Conservation (phyloP, 2,329 filamentous ascomycete genomes). For the Fusarium secorum region DNA sequence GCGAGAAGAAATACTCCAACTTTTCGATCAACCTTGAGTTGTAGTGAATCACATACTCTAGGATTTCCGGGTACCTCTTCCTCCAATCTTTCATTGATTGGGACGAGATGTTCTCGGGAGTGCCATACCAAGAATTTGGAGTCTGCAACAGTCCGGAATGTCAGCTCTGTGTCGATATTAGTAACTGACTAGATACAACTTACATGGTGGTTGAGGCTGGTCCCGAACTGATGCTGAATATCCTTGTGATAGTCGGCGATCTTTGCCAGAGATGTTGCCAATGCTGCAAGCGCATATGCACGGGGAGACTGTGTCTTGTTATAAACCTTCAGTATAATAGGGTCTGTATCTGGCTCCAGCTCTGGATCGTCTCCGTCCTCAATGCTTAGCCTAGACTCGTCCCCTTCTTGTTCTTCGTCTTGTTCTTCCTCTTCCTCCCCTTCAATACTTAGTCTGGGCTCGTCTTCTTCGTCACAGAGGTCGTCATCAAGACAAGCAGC, state of each 20-base stretch:
- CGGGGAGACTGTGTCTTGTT: background rate
- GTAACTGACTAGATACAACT: too few relatives aligned
- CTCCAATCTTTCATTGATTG: background rate
- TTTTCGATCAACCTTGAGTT: background rate
- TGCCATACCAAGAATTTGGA: background rate
- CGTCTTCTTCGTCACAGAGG: background rate
- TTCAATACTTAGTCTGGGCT: background rate
- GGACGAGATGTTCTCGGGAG: background rate
- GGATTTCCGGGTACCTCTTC: background rate
- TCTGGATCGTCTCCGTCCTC: background rate
- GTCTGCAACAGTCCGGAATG: too few relatives aligned
- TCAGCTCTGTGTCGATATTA: too few relatives aligned
- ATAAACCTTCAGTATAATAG: background rate
- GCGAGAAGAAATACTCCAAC: background rate
- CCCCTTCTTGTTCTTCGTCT: too few relatives aligned
- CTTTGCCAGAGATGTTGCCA: background rate
- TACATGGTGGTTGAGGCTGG: slow-evolving; percentile 2
- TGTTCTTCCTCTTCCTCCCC: too few relatives aligned
- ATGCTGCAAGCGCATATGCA: slow-evolving; percentile 7
- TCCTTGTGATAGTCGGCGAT: background rate
- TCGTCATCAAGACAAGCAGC: slow-evolving; percentile 17
- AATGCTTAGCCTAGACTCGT: too few relatives aligned
- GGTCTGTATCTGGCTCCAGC: background rate
- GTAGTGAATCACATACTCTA: background rate
- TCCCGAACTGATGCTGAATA: background rate